Conservation (phyloP, 805 yeast species). For the Metschnikowia corniflorae region DNA sequence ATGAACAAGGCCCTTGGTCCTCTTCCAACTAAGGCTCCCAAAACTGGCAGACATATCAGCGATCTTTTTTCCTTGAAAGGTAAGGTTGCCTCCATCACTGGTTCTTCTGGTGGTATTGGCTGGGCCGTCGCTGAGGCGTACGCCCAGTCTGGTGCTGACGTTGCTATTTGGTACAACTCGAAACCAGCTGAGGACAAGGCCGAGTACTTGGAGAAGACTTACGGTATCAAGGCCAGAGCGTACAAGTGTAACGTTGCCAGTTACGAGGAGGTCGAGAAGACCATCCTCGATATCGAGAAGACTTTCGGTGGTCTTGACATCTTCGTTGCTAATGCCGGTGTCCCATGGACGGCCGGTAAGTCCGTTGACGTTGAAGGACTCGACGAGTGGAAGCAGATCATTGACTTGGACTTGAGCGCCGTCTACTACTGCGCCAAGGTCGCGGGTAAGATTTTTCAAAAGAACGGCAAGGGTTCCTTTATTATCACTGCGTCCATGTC, state of each 20-base stretch:
- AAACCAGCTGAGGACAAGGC: constrained; percentile 62
- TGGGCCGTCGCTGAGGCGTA: constrained; percentile 76
- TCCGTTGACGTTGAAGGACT: constrained; percentile 35
- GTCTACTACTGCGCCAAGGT: constrained; percentile 44
- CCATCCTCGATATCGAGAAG: constrained; percentile 48
- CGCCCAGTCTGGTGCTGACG: constrained; percentile 85
- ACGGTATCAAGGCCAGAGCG: constrained; percentile 61
- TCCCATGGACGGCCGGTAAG: constrained; percentile 60
- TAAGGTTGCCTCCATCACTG: constrained; percentile 81
- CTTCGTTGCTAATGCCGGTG: constrained; percentile 91
- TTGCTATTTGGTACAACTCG: constrained; percentile 62
- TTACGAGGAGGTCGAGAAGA: constrained; percentile 44
- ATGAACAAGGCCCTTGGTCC: constrained; percentile 36
- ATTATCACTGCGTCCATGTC: constrained; percentile 46
- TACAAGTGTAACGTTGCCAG: constrained; percentile 59
- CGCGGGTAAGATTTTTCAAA: constrained; percentile 37
- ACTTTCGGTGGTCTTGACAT: constrained; percentile 82
- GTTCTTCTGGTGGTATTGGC: constrained; percentile 83
- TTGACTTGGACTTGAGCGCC: constrained; percentile 40
- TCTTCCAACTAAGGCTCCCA: constrained; percentile 46
- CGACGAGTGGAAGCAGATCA: constrained; percentile 33
- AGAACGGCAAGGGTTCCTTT: constrained; percentile 41
- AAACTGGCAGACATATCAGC: constrained; percentile 48
- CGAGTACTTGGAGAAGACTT: constrained; percentile 37
- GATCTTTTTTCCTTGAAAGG: constrained; percentile 78